phyloP scores from a whole-genome alignment of 495 filamentous ascomycete species.

The Neurospora sp. region DNA sequence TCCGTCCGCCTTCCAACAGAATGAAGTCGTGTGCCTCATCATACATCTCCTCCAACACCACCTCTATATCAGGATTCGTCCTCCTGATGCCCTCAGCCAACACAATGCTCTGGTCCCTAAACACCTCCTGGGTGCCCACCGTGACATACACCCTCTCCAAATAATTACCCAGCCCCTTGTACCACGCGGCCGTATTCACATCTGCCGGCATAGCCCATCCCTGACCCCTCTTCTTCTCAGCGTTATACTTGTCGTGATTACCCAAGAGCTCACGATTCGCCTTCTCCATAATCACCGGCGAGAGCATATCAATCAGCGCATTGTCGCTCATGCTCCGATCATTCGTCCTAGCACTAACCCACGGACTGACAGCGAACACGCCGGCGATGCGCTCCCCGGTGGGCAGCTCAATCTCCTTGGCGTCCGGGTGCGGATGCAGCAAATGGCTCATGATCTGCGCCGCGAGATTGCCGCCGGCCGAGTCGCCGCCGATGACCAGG shows the following conservation, averaged over 20 bases:
- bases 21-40: conserved; percentile 20
- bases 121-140: conserved; percentile 15
- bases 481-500: conserved; percentile 24
- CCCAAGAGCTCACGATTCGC: background rate
- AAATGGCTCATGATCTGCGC: conserved; percentile 18
- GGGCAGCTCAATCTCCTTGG: background rate
- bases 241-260: background rate
- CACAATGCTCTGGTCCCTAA: conserved; percentile 11
- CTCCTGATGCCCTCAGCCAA: conserved; percentile 6
- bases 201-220: conserved; percentile 19
- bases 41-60: conserved; percentile 7
- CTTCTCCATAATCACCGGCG: background rate
- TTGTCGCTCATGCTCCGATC: conserved; percentile 8
- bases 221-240: conserved; percentile 4
- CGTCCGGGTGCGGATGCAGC: conserved; percentile 16
- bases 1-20: conserved; percentile 9
- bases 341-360: conserved; percentile 8
- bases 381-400: conserved; percentile 11
- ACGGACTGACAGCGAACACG: conserved; percentile 21
- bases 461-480: conserved; percentile 22
- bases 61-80: conserved; percentile 2
- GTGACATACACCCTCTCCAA: conserved; percentile 12
- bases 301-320: conserved; percentile 21
- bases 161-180: conserved; percentile 9
- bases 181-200: conserved; percentile 15